These are phyloP conservation scores for Chytriomyces sp. DNA, from an alignment of 192 early-diverging fungal genomes.

Conservation along the genomic window DNA sequence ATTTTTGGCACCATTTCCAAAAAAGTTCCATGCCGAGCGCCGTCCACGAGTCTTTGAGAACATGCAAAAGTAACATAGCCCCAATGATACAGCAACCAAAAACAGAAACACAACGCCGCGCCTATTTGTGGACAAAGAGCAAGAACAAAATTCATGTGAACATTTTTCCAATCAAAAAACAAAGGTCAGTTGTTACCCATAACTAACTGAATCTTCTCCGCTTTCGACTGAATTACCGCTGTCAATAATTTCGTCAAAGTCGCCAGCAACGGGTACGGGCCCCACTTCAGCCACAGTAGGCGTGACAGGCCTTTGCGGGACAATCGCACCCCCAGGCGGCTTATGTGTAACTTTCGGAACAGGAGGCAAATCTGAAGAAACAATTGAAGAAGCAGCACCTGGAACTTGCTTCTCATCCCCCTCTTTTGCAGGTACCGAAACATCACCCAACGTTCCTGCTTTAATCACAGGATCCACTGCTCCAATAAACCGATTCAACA, in stretches of 20 bases:
- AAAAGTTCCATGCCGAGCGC: neutral
- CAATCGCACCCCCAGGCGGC: too few species aligned
- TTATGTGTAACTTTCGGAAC: too few species aligned
- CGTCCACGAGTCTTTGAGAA: neutral
- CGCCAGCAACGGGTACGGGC: neutral
- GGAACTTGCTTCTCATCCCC: too few species aligned
- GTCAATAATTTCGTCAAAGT: conserved; percentile 3
- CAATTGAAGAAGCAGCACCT: too few species aligned
- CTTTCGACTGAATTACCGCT: neutral
- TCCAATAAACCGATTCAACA: conserved; percentile 62
- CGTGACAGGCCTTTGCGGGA: neutral
- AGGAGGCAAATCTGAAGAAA: too few species aligned
- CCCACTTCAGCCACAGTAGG: neutral
- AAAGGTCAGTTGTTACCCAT: neutral
- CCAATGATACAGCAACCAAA: neutral
- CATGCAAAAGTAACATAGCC: neutral
- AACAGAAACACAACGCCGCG: neutral
- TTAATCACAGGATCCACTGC: conserved; percentile 9
- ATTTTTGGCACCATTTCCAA: neutral
- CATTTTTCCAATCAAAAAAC: neutral
- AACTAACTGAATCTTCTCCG: neutral
- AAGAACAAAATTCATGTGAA: neutral
- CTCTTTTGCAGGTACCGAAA: too few species aligned
- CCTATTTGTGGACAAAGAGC: neutral
- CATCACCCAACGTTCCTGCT: neutral